Evolutionary conservation across 441 rosid genomes (phyloP), one percentile per base, ranked within the genome.

Genomic region (Biscutella laevigata): DNA sequence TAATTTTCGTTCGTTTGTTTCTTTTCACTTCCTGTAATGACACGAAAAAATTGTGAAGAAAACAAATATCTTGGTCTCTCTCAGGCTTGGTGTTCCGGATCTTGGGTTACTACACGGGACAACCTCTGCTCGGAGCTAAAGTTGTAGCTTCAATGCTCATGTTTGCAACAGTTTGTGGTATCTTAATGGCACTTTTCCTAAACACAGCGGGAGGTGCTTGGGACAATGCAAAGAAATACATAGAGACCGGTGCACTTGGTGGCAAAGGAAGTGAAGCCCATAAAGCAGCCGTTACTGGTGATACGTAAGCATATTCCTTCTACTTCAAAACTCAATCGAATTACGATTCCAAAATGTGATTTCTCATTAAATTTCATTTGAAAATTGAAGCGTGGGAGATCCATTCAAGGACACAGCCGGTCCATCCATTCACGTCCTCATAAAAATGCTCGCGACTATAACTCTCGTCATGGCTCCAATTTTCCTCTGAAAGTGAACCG

Each of bases 351-450:
- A 8, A 6, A 39, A 32, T 13, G 19, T 7, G 7, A 17, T 2
- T 52, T 27, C 56, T 63, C 29, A 43, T 21, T 10, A 2, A 13
- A 20, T 14, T 29, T 64, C 12, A 28, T 58, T 13, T 56, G 39
- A 47, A 33, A 33, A 30, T 7, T 74, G 83, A 86, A 92, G 99
- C 5, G 97, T 92, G 48, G 99, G 99, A 62, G 99, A 92, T 62
- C 99, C 97, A 8, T 88, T 92, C 76, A 92, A 92, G 70, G 99
- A 88, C 73, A 88, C 99, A 7, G 97, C 97, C 3, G 97, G 99
- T 61, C 97, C 97, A 4, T 92, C 99, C 2, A 61, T 92, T 63
- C 99, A 92, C 13, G 97, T 92, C 45, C 96, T 85, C 20, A 88
- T 86, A 59, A 88, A 92, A 64, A 84, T 92, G 99, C 77, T 92